Evolutionary conservation across 306 rosid genomes (phyloP), one percentile per base, ranked within the genome.

Genomic region (Lablab purpureus): DNA sequence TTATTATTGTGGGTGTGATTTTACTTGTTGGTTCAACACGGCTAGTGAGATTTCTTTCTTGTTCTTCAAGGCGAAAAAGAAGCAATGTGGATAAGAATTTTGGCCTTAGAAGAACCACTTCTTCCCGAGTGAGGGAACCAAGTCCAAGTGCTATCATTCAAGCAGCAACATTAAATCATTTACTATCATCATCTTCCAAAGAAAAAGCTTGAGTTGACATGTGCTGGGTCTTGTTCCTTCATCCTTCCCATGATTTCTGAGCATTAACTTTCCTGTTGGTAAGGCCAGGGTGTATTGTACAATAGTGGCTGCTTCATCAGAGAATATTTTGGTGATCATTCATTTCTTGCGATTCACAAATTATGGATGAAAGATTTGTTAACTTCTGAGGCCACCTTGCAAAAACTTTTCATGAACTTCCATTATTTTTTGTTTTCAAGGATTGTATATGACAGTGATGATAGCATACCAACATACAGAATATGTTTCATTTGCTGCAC

Each of bases 11-110:
- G n/a, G 97, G 99, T 5, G 99, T 92, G 88, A 78, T 94, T 80
- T 82, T 94, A 67, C 97, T 94, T 0, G 97, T 94, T 87, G 90
- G 97, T 84, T 94, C 97, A n/a, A 73, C 95, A 27, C 80, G 92
- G 72, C 54, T 94, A 70, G 73, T 90, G 67, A 86, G 80, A 59
- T 78, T 82, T 73, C 84, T 91, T 63, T 87, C 93, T 28, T 73
- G 78, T 75, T 81, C 90, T 62, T 74, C 87, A 13, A 80, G 82
- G 17, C 87, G 59, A 73, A 75, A 83, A 68, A 85, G 79, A 65
- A 80, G 83, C 73, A 88, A 88, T 19, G 72, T 52, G 25, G 98
- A 91, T 54, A 87, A 89, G 83, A 92, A 37, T 82, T 90, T 73
- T 45, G 80, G 83, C 32, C 45, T 59, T 52, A 84, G 97, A 78